Evolutionary conservation across 116 monocot species (phyloP), one percentile per base, ranked within the genome.

Genomic region (Papilionanthe hybrid): DNA sequence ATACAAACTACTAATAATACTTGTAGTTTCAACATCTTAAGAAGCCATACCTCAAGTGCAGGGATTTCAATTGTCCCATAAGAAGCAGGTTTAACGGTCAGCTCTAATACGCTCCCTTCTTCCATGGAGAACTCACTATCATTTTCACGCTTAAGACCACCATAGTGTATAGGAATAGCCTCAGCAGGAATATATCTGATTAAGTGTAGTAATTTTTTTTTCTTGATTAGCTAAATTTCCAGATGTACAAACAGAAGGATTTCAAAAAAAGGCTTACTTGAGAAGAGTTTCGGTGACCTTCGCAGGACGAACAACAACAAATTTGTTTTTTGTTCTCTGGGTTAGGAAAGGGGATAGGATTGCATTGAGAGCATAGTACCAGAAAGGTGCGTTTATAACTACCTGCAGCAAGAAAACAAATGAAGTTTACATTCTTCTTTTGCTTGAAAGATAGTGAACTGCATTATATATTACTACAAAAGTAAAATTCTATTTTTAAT

Each of bases 251-350:
- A 13, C 53, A 1, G 4, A 30, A 22, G 65, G 27, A 9, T 65
- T 65, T 27, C 65, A 11, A 27, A 27, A 10, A 72, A 69, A 12
- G 45, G 18, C 28, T 80, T 86, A 91, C 91, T 84, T 91, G 79
- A 91, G 89, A 49, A 91, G 91, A 22, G 91, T 91, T 57, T 91
- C 89, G 23, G 85, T 83, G 9, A 91, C 87, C 85, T 79, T 85
- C 15, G 74, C 71, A 8, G 91, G 87, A 58, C 87, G 82, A 28
- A 77, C 91, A 53, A 91, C 85, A 5, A 91, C 82, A 55, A 89
- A 87, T 81, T 85, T 91, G 83, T 77, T 91, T 75, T 58, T 91
- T 18, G 78, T 87, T 80, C 91, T 89, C 45, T 81, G 77, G 15
- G 79, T 77, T 28, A 83, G 30, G 42, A 81, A 80, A 23, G 47